Evolutionary conservation across 1,284 basidiomycete genomes (phyloP).

Genomic region (Rhodotorula glutinis): DNA sequence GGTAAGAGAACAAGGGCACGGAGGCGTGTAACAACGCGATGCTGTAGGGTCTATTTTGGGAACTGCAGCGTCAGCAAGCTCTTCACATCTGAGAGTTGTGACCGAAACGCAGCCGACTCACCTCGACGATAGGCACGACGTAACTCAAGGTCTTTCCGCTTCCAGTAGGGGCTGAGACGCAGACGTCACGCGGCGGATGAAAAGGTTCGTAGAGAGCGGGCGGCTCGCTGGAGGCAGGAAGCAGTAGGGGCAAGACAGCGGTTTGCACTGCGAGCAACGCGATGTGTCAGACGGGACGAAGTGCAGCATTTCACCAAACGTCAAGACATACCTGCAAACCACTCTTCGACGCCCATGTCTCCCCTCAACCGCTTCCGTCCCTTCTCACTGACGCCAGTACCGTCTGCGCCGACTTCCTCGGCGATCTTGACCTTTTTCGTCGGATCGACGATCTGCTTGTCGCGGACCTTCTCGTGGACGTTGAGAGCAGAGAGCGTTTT

Average conservation of each 20-base stretch:
- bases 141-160: constrained; percentile 97
- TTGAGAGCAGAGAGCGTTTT: constrained; percentile 68
- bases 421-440: constrained; percentile 55
- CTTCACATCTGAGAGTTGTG: no score
- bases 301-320: not conserved
- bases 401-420: constrained; percentile 50
- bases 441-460: constrained; percentile 69
- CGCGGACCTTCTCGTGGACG: constrained; percentile 67
- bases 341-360: constrained; percentile 71
- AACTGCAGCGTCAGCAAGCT: no score
- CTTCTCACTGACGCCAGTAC: constrained; percentile 58
- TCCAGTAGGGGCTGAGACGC: constrained; percentile 96
- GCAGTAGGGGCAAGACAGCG: constrained; percentile 70
- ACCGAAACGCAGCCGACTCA: constrained; percentile 45
- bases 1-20: constrained; percentile 91
- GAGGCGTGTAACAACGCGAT: constrained; percentile 71
- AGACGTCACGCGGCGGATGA: constrained; percentile 69
- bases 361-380: constrained; percentile 60
- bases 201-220: constrained; percentile 67
- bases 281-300: constrained; percentile 1
- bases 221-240: constrained; percentile 49
- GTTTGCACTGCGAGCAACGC: constrained; percentile 65
- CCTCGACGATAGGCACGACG: constrained; percentile 86
- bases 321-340: constrained; percentile 74
- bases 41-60: constrained; percentile 64